Evolutionary conservation across 345 rosid species (phyloP).

Genomic region (Dimocarpus longan): DNA sequence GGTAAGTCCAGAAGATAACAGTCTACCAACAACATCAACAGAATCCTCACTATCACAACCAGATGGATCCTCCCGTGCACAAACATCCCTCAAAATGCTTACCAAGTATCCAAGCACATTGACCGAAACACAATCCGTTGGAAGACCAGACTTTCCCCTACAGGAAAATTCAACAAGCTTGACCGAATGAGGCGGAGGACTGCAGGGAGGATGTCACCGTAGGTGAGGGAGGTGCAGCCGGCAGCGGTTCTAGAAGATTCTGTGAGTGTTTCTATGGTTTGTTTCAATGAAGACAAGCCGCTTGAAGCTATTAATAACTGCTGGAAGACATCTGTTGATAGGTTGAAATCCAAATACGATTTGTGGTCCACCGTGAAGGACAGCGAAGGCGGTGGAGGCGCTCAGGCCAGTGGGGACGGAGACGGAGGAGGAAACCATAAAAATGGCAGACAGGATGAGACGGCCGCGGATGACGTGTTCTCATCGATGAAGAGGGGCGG

Average conservation of each 20-base stretch:
- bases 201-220: no score
- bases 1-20: no score
- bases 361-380: not conserved
- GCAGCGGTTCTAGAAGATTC: constrained; percentile 42
- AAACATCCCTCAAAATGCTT: constrained; percentile 55
- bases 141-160: constrained; percentile 54
- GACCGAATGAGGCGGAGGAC: constrained; percentile 37
- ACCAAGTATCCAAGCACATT: constrained; percentile 72
- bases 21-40: constrained; percentile 42
- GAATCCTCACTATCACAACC: constrained; percentile 21
- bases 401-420: no score
- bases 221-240: constrained; percentile 62
- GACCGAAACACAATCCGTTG: constrained; percentile 45
- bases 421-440: no score
- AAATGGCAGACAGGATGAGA: no score
- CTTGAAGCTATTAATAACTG: constrained; percentile 45
- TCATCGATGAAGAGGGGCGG: no score
- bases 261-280: constrained; percentile 53
- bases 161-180: constrained; percentile 34
- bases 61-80: constrained; percentile 45
- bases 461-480: no score
- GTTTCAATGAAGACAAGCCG: constrained; percentile 35
- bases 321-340: constrained; percentile 34
- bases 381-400: no score
- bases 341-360: not conserved